Evolutionary conservation across 1,284 basidiomycete genomes (phyloP).

Genomic region (Anthracocystis walkeri): DNA sequence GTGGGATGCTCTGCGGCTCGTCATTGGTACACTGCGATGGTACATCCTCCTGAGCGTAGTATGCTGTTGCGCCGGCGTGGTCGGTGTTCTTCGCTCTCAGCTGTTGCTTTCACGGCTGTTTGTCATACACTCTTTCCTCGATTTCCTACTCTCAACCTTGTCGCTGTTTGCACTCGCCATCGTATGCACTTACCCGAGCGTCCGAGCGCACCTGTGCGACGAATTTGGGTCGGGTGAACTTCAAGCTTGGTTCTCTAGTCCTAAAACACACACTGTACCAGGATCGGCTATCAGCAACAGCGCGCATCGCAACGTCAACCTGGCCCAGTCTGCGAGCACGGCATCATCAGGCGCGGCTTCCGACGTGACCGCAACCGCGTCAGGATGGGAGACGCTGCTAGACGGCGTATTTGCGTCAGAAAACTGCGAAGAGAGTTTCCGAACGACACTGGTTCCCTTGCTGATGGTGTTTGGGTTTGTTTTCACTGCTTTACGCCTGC

Average conservation of each 20-base stretch:
- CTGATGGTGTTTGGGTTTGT: constrained; percentile 42
- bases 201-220: constrained; percentile 55
- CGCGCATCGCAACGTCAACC: constrained; percentile 1
- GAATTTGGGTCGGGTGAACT: constrained; percentile 47
- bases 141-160: constrained; percentile 54
- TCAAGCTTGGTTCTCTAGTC: constrained; percentile 30
- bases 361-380: constrained; percentile 27
- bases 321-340: not conserved
- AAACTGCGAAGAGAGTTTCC: constrained; percentile 57
- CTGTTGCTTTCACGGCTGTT: constrained; percentile 52
- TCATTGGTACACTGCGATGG: constrained; percentile 38
- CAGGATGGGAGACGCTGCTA: constrained; percentile 49
- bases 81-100: constrained; percentile 47
- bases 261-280: not conserved
- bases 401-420: constrained; percentile 51
- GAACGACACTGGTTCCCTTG: constrained; percentile 43
- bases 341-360: not conserved
- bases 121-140: constrained; percentile 57
- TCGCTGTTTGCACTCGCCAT: constrained; percentile 52
- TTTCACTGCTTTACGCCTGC: constrained; percentile 46
- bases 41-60: constrained; percentile 46
- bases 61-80: constrained; percentile 46
- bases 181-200: constrained; percentile 51
- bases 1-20: constrained; percentile 49
- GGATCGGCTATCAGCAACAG: not conserved